Conservation (phyloP, 192 early-diverging fungal genomes). For the Backusella morwellensis region DNA sequence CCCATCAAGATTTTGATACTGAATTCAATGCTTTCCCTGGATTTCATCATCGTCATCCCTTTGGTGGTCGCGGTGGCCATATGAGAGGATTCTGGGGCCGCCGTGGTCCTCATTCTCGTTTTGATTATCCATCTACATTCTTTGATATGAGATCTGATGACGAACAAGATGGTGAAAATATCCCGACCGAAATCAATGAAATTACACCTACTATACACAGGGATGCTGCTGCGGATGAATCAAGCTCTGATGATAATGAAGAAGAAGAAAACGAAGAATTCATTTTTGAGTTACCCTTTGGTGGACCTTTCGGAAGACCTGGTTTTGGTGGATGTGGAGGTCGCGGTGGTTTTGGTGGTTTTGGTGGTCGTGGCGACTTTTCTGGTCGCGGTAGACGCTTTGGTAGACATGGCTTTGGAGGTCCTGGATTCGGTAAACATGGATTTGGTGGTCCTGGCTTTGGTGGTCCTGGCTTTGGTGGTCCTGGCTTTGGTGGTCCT, state of each 20-base stretch:
- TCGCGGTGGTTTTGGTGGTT: not conserved
- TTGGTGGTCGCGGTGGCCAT: not conserved
- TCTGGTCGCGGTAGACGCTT: not conserved
- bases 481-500: not conserved
- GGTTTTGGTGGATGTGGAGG: not conserved
- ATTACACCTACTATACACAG: not conserved
- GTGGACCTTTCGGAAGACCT: not conserved
- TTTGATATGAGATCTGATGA: not conserved
- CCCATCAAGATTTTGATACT: not conserved
- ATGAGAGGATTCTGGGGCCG: not conserved
- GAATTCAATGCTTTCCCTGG: not conserved
- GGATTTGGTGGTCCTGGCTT: not conserved
- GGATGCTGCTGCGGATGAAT: not conserved
- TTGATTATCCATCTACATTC: not conserved
- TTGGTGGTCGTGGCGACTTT: not conserved
- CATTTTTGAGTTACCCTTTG: not conserved
- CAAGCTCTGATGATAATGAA: not conserved
- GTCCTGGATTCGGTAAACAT: not conserved
- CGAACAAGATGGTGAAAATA: not conserved
- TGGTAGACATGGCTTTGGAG: not conserved
- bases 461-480: not conserved
- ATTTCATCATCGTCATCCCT: not conserved
- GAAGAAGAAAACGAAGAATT: not conserved
- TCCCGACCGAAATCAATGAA: not conserved
- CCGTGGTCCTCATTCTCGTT: not conserved